phyloP scores from a whole-genome alignment of 1,284 basidiomycete species.

The Mixia osmundae region DNA sequence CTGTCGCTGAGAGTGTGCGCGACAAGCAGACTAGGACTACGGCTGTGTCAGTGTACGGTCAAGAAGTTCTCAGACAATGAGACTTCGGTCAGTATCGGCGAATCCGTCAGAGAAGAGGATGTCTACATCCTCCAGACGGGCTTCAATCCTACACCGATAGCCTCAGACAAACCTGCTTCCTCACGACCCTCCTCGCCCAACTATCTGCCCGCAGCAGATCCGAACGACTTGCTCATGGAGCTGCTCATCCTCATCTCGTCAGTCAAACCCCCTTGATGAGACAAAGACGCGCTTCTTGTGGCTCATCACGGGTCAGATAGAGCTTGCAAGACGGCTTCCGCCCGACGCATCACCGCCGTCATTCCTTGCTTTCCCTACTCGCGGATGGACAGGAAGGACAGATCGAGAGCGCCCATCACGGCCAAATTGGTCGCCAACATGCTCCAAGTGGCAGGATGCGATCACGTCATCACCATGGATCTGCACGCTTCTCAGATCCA shows the following conservation, averaged over 20 bases:
- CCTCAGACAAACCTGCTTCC: neutral
- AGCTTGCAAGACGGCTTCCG: slow-evolving; percentile 92
- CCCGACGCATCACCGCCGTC: slow-evolving; percentile 87
- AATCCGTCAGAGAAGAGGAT: slow-evolving; percentile 91
- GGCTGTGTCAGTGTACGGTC: slow-evolving; percentile 70
- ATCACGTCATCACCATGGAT: slow-evolving; percentile 98
- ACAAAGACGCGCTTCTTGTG: neutral
- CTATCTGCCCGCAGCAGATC: slow-evolving; percentile 8
- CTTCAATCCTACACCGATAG: slow-evolving; percentile 19
- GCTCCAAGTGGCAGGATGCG: slow-evolving; percentile 83
- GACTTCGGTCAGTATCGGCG: slow-evolving; percentile 29
- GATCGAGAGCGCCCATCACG: slow-evolving; percentile 84
- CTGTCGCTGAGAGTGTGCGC: neutral
- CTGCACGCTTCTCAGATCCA: slow-evolving; percentile 96
- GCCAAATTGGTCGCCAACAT: slow-evolving; percentile 97
- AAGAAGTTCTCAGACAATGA: slow-evolving; percentile 55
- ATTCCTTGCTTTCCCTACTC: slow-evolving; percentile 96
- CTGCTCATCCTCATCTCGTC: slow-evolving; percentile 27
- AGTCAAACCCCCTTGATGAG: neutral
- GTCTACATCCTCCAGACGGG: slow-evolving; percentile 72
- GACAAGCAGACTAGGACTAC: slow-evolving; percentile 63
- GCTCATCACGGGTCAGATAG: neutral
- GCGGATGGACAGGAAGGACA: slow-evolving; percentile 85
- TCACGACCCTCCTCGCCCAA: slow-evolving; percentile 2
- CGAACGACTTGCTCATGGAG: slow-evolving; percentile 38